Evolutionary conservation across 2,329 filamentous ascomycete genomes (phyloP).

Genomic region (Xylaria sp.): DNA sequence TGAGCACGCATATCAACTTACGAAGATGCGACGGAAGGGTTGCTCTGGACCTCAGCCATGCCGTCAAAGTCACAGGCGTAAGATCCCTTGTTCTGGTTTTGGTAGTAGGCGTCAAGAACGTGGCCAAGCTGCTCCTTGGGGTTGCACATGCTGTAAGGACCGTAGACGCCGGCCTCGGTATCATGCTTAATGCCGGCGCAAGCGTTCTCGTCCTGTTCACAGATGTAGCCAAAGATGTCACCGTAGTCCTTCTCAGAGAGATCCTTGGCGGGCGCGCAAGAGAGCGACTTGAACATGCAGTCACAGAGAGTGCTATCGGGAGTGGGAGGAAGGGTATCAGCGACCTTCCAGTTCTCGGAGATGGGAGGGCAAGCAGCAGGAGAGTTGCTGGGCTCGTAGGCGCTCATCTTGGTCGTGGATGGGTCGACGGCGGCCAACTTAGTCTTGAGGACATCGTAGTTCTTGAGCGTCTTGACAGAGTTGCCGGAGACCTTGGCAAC

Average conservation of each 20-base stretch:
- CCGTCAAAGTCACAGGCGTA: slow-evolving; percentile 65
- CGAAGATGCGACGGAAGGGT: slow-evolving; percentile 31
- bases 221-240: slow-evolving; percentile 47
- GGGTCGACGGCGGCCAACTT: slow-evolving; percentile 67
- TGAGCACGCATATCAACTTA: slow-evolving; percentile 23
- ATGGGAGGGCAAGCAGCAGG: slow-evolving; percentile 67
- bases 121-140: slow-evolving; percentile 64
- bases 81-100: slow-evolving; percentile 52
- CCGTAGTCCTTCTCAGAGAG: slow-evolving; percentile 60
- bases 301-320: slow-evolving; percentile 71
- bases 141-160: slow-evolving; percentile 69
- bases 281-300: slow-evolving; percentile 73
- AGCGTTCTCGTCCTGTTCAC: slow-evolving; percentile 51
- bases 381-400: slow-evolving; percentile 70
- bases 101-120: slow-evolving; percentile 65
- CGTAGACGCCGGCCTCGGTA: slow-evolving; percentile 60
- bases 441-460: slow-evolving; percentile 68
- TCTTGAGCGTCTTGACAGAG: slow-evolving; percentile 61
- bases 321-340: slow-evolving; percentile 70
- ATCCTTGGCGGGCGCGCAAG: slow-evolving; percentile 62
- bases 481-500: slow-evolving; percentile 61
- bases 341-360: slow-evolving; percentile 62
- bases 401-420: slow-evolving; percentile 60
- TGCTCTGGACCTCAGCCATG: slow-evolving; percentile 50
- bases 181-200: slow-evolving; percentile 65